Percentiles rank a stretch among this genome's conserved stretches.
Conservation (phyloP, 768 basidiomycete species). For the Termitomyces sp. region DNA sequence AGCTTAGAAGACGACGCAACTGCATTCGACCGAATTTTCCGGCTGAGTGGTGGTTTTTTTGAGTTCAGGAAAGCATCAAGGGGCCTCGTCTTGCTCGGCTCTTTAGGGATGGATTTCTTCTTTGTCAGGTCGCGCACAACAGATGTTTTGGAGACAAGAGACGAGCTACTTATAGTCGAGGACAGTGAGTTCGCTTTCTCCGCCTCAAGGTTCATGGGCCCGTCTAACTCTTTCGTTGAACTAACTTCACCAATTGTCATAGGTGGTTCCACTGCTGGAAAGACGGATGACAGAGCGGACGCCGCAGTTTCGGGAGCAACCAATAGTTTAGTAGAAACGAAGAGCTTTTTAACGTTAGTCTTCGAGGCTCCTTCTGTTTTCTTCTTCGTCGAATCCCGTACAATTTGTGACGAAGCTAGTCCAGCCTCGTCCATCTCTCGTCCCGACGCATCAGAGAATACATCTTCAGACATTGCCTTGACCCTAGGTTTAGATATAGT, state of each 20-base stretch:
- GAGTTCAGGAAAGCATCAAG: neutral
- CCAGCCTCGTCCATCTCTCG: neutral
- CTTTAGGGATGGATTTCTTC: neutral
- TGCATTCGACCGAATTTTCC: neutral
- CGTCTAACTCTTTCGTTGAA: neutral
- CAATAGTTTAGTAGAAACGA: slow-evolving; percentile 5
- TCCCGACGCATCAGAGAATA: neutral
- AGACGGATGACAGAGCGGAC: neutral
- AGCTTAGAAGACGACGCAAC: neutral
- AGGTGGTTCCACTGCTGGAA: neutral
- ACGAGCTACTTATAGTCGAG: neutral
- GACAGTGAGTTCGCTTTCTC: neutral
- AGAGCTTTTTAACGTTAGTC: slow-evolving; percentile 4
- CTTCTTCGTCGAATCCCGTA: slow-evolving; percentile 17
- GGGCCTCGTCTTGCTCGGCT: neutral
- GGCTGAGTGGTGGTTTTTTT: neutral
- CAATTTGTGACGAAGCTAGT: slow-evolving; percentile 4
- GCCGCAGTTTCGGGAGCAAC: neutral
- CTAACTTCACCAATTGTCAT: neutral
- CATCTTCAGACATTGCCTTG: neutral
- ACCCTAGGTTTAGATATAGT: neutral
- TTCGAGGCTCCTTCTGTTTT: neutral
- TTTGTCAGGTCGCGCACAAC: slow-evolving; percentile 6
- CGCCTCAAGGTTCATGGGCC: no score
- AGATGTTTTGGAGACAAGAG: neutral